Conservation (phyloP, 2,329 filamentous ascomycete genomes). For the Beauveria bassiana region DNA sequence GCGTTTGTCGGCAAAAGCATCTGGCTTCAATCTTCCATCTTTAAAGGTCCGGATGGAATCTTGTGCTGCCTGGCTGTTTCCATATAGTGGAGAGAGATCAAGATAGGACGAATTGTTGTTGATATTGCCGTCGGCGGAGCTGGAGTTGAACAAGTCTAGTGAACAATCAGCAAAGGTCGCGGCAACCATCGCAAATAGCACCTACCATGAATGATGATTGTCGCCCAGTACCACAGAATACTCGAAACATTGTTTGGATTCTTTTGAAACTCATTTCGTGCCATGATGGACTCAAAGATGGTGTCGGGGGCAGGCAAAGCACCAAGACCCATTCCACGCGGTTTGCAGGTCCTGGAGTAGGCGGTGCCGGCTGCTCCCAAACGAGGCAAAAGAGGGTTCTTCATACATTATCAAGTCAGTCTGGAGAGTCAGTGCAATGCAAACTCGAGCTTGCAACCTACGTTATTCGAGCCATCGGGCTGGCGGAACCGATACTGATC, state of each 20-base stretch:
- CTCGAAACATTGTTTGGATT: constrained; percentile 68
- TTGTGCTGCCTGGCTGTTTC: constrained; percentile 59
- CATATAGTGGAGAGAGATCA: constrained; percentile 65
- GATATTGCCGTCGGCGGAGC: constrained; percentile 48
- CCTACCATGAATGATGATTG: constrained; percentile 62
- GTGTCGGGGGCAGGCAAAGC: constrained; percentile 59
- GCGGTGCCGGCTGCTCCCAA: constrained; percentile 60
- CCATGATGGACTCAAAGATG: constrained; percentile 58
- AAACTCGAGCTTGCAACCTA: constrained; percentile 19
- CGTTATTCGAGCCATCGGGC: constrained; percentile 64
- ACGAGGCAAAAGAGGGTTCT: constrained; percentile 58
- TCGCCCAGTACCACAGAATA: constrained; percentile 65
- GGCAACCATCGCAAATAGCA: constrained; percentile 10
- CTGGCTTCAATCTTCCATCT: constrained; percentile 64
- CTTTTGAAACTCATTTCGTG: constrained; percentile 37
- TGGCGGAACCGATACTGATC: constrained; percentile 57
- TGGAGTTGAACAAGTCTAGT: constrained; percentile 64
- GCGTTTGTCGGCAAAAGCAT: constrained; percentile 64
- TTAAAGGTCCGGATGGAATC: constrained; percentile 61
- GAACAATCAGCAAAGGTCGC: background rate
- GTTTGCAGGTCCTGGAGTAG: constrained; percentile 58
- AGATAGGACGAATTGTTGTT: constrained; percentile 66
- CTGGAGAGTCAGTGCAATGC: too few species aligned
- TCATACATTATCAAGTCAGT: background rate
- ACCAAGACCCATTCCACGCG: constrained; percentile 50